A percentile compares a stretch with the other conserved stretches of the same genome.
Evolutionary conservation across 306 rosid species (phyloP).

Genomic region (Inga oerstediana): DNA sequence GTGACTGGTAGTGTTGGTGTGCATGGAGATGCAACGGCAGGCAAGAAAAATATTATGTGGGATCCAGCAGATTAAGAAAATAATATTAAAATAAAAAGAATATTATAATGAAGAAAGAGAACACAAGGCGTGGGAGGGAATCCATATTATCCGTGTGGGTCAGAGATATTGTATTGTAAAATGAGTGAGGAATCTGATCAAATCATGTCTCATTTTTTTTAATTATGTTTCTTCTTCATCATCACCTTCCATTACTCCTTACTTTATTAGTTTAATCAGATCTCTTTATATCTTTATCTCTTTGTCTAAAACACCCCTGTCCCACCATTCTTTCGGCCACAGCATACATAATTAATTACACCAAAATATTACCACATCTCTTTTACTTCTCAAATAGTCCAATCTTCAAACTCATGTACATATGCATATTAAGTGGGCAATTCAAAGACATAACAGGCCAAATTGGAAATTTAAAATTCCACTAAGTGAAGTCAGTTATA

Average conservation of each 20-base stretch:
- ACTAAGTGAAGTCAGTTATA: too few species aligned
- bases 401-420: too few species aligned
- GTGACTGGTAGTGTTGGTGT: background rate
- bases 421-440: too few species aligned
- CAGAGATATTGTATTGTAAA: background rate
- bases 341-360: background rate
- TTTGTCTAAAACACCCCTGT: background rate
- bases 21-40: background rate
- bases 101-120: background rate
- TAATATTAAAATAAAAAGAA: background rate
- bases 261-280: background rate
- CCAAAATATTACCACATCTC: too few species aligned
- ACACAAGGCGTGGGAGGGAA: background rate
- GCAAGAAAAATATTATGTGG: background rate
- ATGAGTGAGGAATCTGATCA: background rate
- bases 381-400: too few species aligned
- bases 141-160: background rate
- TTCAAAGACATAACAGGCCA: too few species aligned
- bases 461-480: too few species aligned
- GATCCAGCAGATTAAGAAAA: background rate
- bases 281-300: background rate
- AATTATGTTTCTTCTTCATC: background rate
- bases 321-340: background rate
- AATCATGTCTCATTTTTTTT: background rate
- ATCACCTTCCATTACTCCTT: background rate